Base-by-base conservation (phyloP, 768 basidiomycete species). In the Daedaleopsis nitida region DNA sequence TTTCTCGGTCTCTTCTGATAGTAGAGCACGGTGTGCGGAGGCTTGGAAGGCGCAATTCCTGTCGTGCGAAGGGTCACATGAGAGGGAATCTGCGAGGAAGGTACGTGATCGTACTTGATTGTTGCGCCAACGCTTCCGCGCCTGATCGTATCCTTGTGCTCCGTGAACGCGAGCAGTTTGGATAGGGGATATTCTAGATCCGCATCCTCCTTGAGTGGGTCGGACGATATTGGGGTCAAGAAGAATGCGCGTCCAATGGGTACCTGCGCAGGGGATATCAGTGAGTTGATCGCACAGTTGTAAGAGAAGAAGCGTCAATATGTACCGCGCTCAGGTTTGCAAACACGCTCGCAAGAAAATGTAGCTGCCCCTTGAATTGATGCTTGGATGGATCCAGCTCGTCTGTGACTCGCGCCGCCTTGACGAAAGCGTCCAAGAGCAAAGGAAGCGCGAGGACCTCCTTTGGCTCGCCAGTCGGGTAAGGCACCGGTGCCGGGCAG, bases 281-380 rank as follows among this genome's bases (percentile, higher is more conserved):
- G 13, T 38, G 12, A 35, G n/a, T 44, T 3, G 21, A 53, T 19
- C 48, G 49, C 14, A 51, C 14, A 44, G 39, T 48, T 14, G 1
- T 11, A 7, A 16, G 10, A 1, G 21, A 37, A 1, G 21, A 32
- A n/a, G n/a, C n/a, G n/a, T n/a, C n/a, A n/a, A 11, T 17, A 78
- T 87, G 69, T 70, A 95, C 96, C 65, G 85, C 83, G 54, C 85
- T 90, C 57, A 97, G 74, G 71, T 98, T 98, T 12, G 95, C 94
- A 70, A 98, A 97, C 13, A 98, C 96, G 64, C 89, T 92, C 1
- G 96, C 87, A 21, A 98, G 78, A 74, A 98, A 98, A 75, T 98
- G 91, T 17, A 96, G 80, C 49, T 89, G 80, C 51, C 87, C 93
- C 75, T 94, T 95, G 48, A 87, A 77, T 44, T 74, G 71, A 50